phyloP scores from a whole-genome alignment of 495 filamentous ascomycete genomes.

The Penicillium cataractarum region DNA sequence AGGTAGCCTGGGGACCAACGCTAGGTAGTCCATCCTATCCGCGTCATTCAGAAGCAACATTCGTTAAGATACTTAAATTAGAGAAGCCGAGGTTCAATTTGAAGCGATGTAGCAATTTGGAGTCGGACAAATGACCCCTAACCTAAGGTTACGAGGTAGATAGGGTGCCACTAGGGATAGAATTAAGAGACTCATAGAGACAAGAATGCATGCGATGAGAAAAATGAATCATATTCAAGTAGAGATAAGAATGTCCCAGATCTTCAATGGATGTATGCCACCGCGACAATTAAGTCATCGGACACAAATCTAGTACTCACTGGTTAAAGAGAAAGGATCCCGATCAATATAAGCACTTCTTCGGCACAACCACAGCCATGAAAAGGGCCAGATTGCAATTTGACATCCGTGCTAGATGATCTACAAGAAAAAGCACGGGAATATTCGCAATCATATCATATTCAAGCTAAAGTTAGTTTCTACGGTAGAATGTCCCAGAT shows the following conservation, averaged over 20 bases:
- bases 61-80: no score
- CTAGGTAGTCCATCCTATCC: no score
- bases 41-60: no score
- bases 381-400: conserved; percentile 86
- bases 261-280: conserved; percentile 57
- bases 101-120: no score
- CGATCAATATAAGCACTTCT: conserved; percentile 68
- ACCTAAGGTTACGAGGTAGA: no score
- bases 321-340: conserved; percentile 36
- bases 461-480: conserved; percentile 2
- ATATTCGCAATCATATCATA: conserved; percentile 1
- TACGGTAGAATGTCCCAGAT: conserved; percentile 43
- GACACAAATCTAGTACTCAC: conserved; percentile 58
- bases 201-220: no score
- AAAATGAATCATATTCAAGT: conserved; percentile 2
- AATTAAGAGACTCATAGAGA: no score
- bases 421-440: not conserved
- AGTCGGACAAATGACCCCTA: no score
- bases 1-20: no score
- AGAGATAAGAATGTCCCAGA: conserved; percentile 40
- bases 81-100: no score
- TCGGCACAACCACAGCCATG: conserved; percentile 95
- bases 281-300: conserved; percentile 34
- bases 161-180: no score
- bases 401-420: conserved; percentile 89